These are phyloP conservation scores for Trametes maxima DNA, from an alignment of 768 basidiomycete species.

Conservation along the genomic window DNA sequence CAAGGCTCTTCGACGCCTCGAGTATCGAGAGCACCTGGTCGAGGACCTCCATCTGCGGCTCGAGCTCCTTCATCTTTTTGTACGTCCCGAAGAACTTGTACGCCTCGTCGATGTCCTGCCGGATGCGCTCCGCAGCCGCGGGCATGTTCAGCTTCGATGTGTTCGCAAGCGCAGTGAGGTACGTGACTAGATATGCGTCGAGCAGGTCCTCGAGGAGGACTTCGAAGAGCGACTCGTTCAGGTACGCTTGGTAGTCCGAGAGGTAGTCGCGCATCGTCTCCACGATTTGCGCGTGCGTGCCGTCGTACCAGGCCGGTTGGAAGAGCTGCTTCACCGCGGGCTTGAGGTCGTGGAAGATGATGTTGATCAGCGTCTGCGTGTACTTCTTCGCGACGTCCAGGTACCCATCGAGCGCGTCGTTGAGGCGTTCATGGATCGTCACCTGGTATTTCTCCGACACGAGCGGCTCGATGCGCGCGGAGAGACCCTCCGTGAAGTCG, in stretches of 20 bases:
- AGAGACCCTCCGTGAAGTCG: slow-evolving; percentile 87
- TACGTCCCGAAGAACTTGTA: slow-evolving; percentile 81
- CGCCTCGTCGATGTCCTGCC: slow-evolving; percentile 74
- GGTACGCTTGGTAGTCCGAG: slow-evolving; percentile 88
- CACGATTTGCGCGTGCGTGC: slow-evolving; percentile 82
- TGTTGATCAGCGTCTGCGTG: slow-evolving; percentile 89
- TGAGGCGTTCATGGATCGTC: slow-evolving; percentile 82
- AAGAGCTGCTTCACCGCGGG: slow-evolving; percentile 85
- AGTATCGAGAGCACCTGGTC: slow-evolving; percentile 82
- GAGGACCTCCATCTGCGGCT: slow-evolving; percentile 81
- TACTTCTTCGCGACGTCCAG: slow-evolving; percentile 98
- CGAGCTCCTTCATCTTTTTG: slow-evolving; percentile 79
- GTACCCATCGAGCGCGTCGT: slow-evolving; percentile 97
- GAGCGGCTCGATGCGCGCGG: slow-evolving; percentile 83
- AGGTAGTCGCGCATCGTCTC: slow-evolving; percentile 98
- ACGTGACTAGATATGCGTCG: slow-evolving; percentile 86
- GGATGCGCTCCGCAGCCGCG: slow-evolving; percentile 78
- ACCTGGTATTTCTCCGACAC: slow-evolving; percentile 91
- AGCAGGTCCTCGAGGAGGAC: slow-evolving; percentile 91
- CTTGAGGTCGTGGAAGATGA: slow-evolving; percentile 94
- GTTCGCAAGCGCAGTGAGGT: slow-evolving; percentile 85
- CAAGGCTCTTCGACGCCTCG: slow-evolving; percentile 85
- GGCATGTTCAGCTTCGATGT: slow-evolving; percentile 88
- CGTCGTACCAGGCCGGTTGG: slow-evolving; percentile 87
- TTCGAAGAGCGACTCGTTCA: slow-evolving; percentile 90